Percentiles rank a stretch among this genome's conserved stretches.
Evolutionary conservation across 2,329 filamentous ascomycete genomes (phyloP).

Genomic region (Botryotinia convoluta): DNA sequence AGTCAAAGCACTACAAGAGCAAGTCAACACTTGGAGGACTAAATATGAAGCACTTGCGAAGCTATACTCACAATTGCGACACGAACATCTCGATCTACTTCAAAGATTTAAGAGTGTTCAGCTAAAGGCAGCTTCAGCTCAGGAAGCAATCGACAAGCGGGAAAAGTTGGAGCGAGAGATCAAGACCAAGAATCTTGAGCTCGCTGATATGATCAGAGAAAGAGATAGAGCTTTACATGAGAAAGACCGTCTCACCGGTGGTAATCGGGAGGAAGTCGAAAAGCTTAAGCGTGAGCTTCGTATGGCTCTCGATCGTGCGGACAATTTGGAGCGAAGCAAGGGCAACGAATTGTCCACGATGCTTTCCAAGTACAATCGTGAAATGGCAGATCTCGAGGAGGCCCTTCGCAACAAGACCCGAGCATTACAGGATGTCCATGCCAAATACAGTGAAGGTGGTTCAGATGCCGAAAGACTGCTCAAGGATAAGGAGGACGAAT

Average conservation of each 20-base stretch:
- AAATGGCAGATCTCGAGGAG: slow-evolving; percentile 96
- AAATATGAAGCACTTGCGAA: slow-evolving; percentile 98
- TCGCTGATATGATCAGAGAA: slow-evolving; percentile 98
- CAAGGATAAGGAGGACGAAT: slow-evolving; percentile 93
- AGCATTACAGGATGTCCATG: slow-evolving; percentile 78
- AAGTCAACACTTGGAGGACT: slow-evolving; percentile 94
- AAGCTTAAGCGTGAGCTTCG: slow-evolving; percentile 92
- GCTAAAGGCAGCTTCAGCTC: slow-evolving; percentile 92
- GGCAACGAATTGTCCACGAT: slow-evolving; percentile 92
- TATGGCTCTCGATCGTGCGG: slow-evolving; percentile 85
- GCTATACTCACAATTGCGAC: slow-evolving; percentile 91
- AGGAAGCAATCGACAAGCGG: slow-evolving; percentile 90
- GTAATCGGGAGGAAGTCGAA: slow-evolving; percentile 89
- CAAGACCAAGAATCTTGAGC: slow-evolving; percentile 98
- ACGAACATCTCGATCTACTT: slow-evolving; percentile 90
- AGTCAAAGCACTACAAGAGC: slow-evolving; percentile 87
- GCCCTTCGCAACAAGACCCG: slow-evolving; percentile 84
- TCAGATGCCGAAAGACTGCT: slow-evolving; percentile 83
- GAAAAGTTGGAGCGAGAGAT: slow-evolving; percentile 97
- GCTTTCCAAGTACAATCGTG: slow-evolving; percentile 93
- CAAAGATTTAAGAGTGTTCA: slow-evolving; percentile 97
- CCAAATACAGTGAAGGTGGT: slow-evolving; percentile 74
- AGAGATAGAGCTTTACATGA: slow-evolving; percentile 91
- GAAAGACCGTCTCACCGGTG: slow-evolving; percentile 80
- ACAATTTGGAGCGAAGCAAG: slow-evolving; percentile 89